phyloP scores from a whole-genome alignment of 2,329 filamentous ascomycete genomes.

The Pestalotiopsis sp. region DNA sequence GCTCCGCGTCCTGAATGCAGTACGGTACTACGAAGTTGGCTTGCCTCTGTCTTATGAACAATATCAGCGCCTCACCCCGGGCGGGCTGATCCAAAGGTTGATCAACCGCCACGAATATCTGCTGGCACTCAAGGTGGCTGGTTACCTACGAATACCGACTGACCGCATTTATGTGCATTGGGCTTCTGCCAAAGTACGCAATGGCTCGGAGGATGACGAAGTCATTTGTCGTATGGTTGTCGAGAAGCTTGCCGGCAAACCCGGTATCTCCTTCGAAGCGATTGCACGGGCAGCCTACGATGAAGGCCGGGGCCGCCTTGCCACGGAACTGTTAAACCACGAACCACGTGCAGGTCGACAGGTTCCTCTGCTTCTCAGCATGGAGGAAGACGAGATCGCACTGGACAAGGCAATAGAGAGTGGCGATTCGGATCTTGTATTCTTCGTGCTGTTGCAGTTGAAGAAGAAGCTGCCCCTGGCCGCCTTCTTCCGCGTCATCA shows the following conservation, averaged over 20 bases:
- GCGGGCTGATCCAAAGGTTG: conserved; percentile 82
- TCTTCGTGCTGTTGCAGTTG: conserved; percentile 83
- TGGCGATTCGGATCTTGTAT: conserved; percentile 91
- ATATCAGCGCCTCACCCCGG: conserved; percentile 86
- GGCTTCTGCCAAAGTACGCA: conserved; percentile 91
- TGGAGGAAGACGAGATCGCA: conserved; percentile 94
- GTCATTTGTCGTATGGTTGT: conserved; percentile 86
- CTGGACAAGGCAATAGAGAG: conserved; percentile 96
- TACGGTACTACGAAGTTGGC: conserved; percentile 88
- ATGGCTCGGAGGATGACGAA: conserved; percentile 84
- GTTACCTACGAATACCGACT: conserved; percentile 82
- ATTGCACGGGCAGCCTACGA: conserved; percentile 94
- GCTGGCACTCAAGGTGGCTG: conserved; percentile 83
- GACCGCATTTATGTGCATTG: conserved; percentile 95
- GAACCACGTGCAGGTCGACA: conserved; percentile 95
- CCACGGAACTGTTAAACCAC: conserved; percentile 88
- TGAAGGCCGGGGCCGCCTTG: conserved; percentile 85
- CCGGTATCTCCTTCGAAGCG: conserved; percentile 92
- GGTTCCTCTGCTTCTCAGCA: conserved; percentile 87
- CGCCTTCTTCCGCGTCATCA: conserved; percentile 90
- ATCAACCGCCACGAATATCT: conserved; percentile 91
- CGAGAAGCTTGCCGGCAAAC: conserved; percentile 81
- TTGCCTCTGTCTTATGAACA: conserved; percentile 92
- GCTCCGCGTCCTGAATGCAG: conserved; percentile 87
- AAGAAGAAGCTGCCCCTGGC: conserved; percentile 90